These are phyloP conservation scores for Spongispora temasekensis DNA, from an alignment of 1,284 basidiomycete species.

Conservation along the genomic window DNA sequence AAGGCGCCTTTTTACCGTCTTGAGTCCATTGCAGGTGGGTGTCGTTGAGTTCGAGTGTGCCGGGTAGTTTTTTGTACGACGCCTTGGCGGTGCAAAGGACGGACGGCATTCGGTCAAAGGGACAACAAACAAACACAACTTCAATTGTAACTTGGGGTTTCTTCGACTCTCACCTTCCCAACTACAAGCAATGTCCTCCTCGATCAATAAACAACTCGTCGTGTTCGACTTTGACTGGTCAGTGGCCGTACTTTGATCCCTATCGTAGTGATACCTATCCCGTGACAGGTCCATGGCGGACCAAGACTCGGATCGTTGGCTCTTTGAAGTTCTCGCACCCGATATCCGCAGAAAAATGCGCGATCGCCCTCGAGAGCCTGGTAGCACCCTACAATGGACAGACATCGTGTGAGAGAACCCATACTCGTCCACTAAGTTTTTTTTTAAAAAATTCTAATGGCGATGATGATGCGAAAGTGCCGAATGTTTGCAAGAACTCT, in stretches of 20 bases:
- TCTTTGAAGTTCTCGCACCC: slow-evolving; percentile 90
- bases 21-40: slow-evolving; percentile 73
- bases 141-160: too few species aligned
- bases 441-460: too few species aligned
- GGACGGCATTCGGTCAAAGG: slow-evolving; percentile 41
- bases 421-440: neutral
- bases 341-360: slow-evolving; percentile 86
- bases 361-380: slow-evolving; percentile 48
- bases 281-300: slow-evolving; percentile 78
- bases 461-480: slow-evolving; percentile 50
- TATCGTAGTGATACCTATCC: neutral
- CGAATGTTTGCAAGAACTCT: slow-evolving; percentile 69
- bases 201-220: slow-evolving; percentile 72
- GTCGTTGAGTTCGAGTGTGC: slow-evolving; percentile 69
- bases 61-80: slow-evolving; percentile 77
- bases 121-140: too few species aligned
- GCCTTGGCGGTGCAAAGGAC: slow-evolving; percentile 69
- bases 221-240: slow-evolving; percentile 99
- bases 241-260: slow-evolving; percentile 21
- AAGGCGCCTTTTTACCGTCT: slow-evolving; percentile 60
- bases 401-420: slow-evolving; percentile 81
- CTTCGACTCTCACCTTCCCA: too few species aligned
- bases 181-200: too few species aligned
- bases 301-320: slow-evolving; percentile 96
- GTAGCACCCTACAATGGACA: slow-evolving; percentile 73